Evolutionary conservation across 2,329 filamentous ascomycete species (phyloP).

Genomic region (Colletotrichum orbiculare): DNA sequence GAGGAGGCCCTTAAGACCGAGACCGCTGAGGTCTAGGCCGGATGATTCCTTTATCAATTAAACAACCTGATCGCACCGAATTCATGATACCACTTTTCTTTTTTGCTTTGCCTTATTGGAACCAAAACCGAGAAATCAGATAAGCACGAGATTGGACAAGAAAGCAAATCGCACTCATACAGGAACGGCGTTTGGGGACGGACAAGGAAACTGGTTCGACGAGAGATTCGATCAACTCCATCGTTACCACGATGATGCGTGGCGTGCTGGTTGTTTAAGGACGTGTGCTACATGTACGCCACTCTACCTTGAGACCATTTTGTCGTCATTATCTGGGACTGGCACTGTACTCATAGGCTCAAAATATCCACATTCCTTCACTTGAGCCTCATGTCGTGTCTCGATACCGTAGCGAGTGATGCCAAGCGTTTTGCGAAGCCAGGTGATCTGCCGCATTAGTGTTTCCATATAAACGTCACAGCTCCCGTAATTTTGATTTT

Average conservation of each 20-base stretch:
- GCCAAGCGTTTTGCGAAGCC: too few relatives aligned
- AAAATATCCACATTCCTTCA: slow-evolving; percentile 29
- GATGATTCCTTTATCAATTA: neutral
- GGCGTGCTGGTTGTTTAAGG: neutral
- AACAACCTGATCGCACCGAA: slow-evolving; percentile 14
- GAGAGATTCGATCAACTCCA: neutral
- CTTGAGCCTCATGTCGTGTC: neutral
- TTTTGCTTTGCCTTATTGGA: slow-evolving; percentile 13
- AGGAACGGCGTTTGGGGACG: slow-evolving; percentile 20
- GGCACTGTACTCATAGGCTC: slow-evolving; percentile 8
- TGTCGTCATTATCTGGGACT: neutral
- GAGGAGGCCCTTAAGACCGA: slow-evolving; percentile 25
- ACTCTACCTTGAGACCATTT: neutral
- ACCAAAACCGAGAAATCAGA: slow-evolving; percentile 15
- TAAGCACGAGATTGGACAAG: slow-evolving; percentile 33
- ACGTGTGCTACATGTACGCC: slow-evolving; percentile 1
- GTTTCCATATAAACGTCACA: too few relatives aligned
- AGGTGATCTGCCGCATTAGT: too few relatives aligned
- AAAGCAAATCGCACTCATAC: slow-evolving; percentile 31
- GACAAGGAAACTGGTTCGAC: slow-evolving; percentile 10
- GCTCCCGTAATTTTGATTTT: too few relatives aligned
- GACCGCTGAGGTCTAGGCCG: slow-evolving; percentile 19
- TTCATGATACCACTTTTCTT: slow-evolving; percentile 36
- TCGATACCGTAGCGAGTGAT: too few relatives aligned
- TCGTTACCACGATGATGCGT: neutral